Evolutionary conservation across 2,329 filamentous ascomycete species (phyloP), one percentile per base, ranked within the genome.

Genomic region (Phialophora tarda): DNA sequence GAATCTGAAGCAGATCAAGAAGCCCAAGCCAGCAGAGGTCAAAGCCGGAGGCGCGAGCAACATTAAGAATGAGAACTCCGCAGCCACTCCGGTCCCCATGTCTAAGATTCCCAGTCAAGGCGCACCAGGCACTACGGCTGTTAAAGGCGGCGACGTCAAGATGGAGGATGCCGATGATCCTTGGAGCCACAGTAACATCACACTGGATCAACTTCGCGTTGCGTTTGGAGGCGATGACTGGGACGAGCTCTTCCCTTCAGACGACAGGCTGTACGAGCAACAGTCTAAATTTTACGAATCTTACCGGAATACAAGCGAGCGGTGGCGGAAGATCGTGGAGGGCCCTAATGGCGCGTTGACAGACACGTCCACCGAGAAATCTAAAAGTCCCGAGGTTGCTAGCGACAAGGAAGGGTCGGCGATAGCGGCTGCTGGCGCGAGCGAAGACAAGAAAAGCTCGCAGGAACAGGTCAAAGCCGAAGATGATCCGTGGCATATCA

Each of bases 1-100:
- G 60, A 80, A 84, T 58, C 78, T 79, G 57, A 80, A 79, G 26
- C 69, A 69, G 24, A 66, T 70, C 69, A 77, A 75, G 38, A 80
- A 80, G 64, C 50, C 65, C 4, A 74, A 72, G 56, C 68, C 73
- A 1, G 68, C 73, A 1, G 68, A 65, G 3, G 67, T 34, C 24
- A 65, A 66, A 24, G 24, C 57, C 32, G 26, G 55, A 38, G 54
- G 32, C 1, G 48, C 55, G 28, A 47, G 11, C 30, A 65, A 44
- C 30, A 30, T 67, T 28, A 73, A 73, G 58, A 54, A 44, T 17
- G 68, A 71, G 21, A 69, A 41, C 53, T 44, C 56, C 23, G 61
- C 61, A 28, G 63, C 58, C 21, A 71, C 70, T 23, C 67, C 71
- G 38, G 54, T 58, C n/a, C 50, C 64, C 21, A 70, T 70, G 67